Evolutionary conservation across 495 filamentous ascomycete species (phyloP), one percentile per base, ranked within the genome.

Genomic region (Immersiella caudata): DNA sequence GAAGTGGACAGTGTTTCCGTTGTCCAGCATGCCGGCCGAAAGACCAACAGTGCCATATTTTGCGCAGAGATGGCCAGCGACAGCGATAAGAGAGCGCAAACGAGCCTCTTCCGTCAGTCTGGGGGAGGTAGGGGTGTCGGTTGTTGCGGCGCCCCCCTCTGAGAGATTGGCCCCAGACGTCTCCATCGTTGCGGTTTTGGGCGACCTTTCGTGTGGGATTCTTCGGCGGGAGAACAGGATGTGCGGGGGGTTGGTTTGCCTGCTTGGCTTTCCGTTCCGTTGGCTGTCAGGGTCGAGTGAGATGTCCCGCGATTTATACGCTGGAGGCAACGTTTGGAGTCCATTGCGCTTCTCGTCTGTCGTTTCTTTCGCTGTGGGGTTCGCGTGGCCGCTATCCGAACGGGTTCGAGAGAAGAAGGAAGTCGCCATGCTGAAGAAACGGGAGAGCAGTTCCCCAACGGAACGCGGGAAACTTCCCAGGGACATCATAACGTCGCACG

Each of bases 1-100:
- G 2, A 29, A 11, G 20, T 27, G 12, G 24, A n/a, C 20, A 16
- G 3, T 7, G 16, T 16, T 51, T 12, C 22, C 21, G 21, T 14
- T 40, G 9, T 62, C 60, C 33, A 62, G 22, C 33, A 50, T 14
- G 35, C 60, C 40, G 12, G 40, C 21, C 20, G 60, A 62, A 14
- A 62, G 60, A n/a, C 60, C 60, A 24, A 62, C 60, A 7, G 36
- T 62, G 35, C 60, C 60, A n/a, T 62, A 62, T 18, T 46, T 62
- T 6, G 35, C 2, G 25, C 35, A 62, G 4, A 62, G 60, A 14
- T 62, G 40, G 0, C 5, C 40, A 24, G 25, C 22, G n/a, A 25
- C 46, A 6, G 20, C 24, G 21, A 25, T 0, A 22, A 50, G 8
- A 21, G 60, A 24, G 1, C 33, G 16, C 60, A 62, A 16, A 21